Evolutionary conservation across 345 rosid species (phyloP), one percentile per base, ranked within the genome.

Genomic region (Punica granatum): DNA sequence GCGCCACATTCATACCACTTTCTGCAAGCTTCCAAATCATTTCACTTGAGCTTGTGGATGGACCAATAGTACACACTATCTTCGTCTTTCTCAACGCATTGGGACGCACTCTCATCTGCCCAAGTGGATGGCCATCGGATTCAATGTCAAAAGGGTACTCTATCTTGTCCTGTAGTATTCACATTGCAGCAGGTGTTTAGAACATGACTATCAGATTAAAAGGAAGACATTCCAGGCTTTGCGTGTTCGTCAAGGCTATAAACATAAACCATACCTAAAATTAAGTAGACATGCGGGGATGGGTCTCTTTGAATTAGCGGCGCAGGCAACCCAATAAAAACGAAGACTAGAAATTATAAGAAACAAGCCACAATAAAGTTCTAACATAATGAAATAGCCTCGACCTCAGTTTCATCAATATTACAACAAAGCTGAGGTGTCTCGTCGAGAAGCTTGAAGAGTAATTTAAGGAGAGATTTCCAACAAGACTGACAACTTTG

Each of bases 11-110:
- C 97, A 91, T 91, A 73, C 97, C 97, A 18, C 83, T 76, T 75
- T 88, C 97, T 0, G 96, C 96, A 54, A 94, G 85, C 71, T 89
- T 94, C 99, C 99, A 94, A 59, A 94, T 89, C 96, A 94, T 94
- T 63, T 89, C 98, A 1, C 89, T 85, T 16, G 92, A 82, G 76
- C 96, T 93, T n/a, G 97, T 86, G 3, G 99, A 86, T 35, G 98
- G 99, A 63, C 99, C 98, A 72, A 89, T 89, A 12, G 97, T 94
- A 65, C 98, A 94, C 16, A 94, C 95, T 33, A 94, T 91, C 84
- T 94, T 94, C 14, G 98, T 89, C 69, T 94, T 94, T 73, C 93
- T 88, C 64, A 59, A 74, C 8, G 78, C 74, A 70, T 76, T 77
- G 41, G 84, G 60, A 68, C 63, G 70, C 39, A 28, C 71, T 48